Evolutionary conservation across 352 stramenopile genomes (phyloP).

Genomic region (Globisporangium middletonii): DNA sequence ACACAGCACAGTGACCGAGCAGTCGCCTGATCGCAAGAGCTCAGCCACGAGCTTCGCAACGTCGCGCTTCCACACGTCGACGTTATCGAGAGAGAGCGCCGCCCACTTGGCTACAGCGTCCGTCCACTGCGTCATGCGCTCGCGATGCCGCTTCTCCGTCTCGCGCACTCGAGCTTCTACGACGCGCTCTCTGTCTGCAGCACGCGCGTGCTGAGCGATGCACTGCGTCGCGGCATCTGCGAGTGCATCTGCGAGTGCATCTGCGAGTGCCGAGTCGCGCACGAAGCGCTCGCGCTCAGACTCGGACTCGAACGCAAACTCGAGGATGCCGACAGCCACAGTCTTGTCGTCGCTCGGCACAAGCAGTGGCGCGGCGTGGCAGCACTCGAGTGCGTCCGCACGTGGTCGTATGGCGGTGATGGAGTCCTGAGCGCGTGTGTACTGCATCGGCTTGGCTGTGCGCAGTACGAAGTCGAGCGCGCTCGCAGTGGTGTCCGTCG

Average conservation of each 20-base stretch:
- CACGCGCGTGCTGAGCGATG: background rate
- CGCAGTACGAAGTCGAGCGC: no score
- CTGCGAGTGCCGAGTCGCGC: background rate
- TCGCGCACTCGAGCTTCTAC: background rate
- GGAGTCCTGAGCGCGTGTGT: background rate
- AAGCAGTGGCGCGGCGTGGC: conserved; percentile 5
- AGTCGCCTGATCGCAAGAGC: conserved; percentile 2
- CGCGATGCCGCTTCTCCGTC: background rate
- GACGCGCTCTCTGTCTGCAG: background rate
- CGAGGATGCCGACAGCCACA: conserved; percentile 1
- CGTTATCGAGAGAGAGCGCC: background rate
- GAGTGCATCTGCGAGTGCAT: background rate
- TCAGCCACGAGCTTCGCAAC: background rate
- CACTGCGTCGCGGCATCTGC: background rate
- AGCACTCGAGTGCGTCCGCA: background rate
- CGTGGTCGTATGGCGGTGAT: no score
- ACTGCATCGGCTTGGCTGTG: background rate
- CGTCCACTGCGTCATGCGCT: conserved; percentile 4
- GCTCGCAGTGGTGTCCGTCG: no score
- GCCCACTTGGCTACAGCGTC: conserved; percentile 8
- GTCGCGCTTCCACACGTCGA: conserved; percentile 5
- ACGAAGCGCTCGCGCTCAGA: conserved; percentile 6
- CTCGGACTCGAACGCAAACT: conserved; percentile 14
- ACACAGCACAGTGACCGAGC: conserved; percentile 9
- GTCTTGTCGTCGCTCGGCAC: background rate